These are phyloP conservation scores for Selenicereus undatus DNA, from an alignment of 148 eudicot species.

Conservation along the genomic window DNA sequence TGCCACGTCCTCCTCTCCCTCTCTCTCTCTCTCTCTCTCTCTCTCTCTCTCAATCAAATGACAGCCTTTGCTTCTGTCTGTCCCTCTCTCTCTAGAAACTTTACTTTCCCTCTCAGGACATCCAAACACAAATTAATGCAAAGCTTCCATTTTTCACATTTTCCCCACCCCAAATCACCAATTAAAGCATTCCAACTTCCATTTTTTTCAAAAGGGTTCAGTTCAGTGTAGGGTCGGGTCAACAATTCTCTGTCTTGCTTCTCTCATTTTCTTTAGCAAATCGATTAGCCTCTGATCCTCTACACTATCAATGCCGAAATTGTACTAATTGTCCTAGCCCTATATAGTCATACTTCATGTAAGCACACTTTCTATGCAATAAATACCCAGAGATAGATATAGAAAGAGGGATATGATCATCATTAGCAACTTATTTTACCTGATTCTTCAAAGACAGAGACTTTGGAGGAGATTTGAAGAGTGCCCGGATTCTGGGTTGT, in stretches of 20 bases:
- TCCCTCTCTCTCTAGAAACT: not conserved
- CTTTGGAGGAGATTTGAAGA: constrained; percentile 9
- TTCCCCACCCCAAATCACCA: not conserved
- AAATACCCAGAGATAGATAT: not conserved
- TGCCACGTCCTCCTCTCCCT: constrained; percentile 43
- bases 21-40: not conserved
- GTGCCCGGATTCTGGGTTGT: not conserved
- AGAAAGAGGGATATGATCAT: constrained; percentile 21
- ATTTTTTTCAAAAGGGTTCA: constrained; percentile 26
- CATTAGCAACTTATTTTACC: constrained; percentile 1
- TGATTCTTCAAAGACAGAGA: not conserved
- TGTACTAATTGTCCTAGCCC: not conserved
- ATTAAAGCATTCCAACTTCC: not conserved
- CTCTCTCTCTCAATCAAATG: not conserved
- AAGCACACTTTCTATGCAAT: not conserved
- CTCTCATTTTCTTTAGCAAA: constrained; percentile 1
- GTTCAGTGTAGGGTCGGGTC: constrained; percentile 8
- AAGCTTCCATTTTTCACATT: constrained; percentile 10
- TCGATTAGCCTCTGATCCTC: constrained; percentile 22
- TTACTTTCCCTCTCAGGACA: constrained; percentile 29
- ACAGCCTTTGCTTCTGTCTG: constrained; percentile 2
- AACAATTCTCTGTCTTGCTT: not conserved
- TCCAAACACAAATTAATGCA: constrained; percentile 15
- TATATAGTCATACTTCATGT: not conserved
- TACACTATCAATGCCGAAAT: constrained; percentile 17